A percentile compares a stretch with the other conserved stretches of the same genome.
Conservation (phyloP, 2,329 filamentous ascomycete genomes). For the Dendrostoma leiphaemia region DNA sequence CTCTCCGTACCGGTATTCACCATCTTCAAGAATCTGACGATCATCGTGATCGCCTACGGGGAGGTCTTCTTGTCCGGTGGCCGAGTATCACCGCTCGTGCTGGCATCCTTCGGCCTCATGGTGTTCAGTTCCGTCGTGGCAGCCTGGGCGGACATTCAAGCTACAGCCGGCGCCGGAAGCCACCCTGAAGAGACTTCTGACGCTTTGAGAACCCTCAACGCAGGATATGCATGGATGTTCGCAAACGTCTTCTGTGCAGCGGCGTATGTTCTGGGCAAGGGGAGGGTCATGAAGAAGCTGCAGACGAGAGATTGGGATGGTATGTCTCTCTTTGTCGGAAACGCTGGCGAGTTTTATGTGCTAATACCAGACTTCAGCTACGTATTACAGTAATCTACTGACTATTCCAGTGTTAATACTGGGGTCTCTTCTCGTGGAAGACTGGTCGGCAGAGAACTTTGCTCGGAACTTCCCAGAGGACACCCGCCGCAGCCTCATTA, state of each 20-base stretch:
- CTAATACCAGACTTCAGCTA: slow-evolving; percentile 61
- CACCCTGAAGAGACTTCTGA: slow-evolving; percentile 51
- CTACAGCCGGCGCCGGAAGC: slow-evolving; percentile 66
- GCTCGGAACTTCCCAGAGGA: slow-evolving; percentile 81
- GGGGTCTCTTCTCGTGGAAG: slow-evolving; percentile 79
- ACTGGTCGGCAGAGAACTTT: slow-evolving; percentile 88
- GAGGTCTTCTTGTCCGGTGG: slow-evolving; percentile 98
- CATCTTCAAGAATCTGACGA: slow-evolving; percentile 99
- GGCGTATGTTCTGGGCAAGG: slow-evolving; percentile 86
- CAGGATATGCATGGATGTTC: slow-evolving; percentile 97
- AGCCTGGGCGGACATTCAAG: slow-evolving; percentile 95
- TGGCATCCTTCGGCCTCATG: slow-evolving; percentile 96
- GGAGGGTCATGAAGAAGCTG: slow-evolving; percentile 98
- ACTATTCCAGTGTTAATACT: slow-evolving; percentile 88
- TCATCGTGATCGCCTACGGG: slow-evolving; percentile 96
- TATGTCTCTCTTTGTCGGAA: slow-evolving; percentile 49
- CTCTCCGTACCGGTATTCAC: slow-evolving; percentile 98
- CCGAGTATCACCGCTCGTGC: slow-evolving; percentile 78
- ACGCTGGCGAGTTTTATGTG: slow-evolving; percentile 29
- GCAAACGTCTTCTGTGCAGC: slow-evolving; percentile 95
- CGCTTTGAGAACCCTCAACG: slow-evolving; percentile 84
- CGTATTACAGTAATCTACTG: slow-evolving; percentile 99
- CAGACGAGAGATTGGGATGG: slow-evolving; percentile 99
- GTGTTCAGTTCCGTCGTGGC: slow-evolving; percentile 91
- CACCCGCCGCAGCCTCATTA: slow-evolving; percentile 73